These are phyloP conservation scores for Claviceps cyperi DNA, from an alignment of 2,329 filamentous ascomycete genomes.

Conservation along the genomic window DNA sequence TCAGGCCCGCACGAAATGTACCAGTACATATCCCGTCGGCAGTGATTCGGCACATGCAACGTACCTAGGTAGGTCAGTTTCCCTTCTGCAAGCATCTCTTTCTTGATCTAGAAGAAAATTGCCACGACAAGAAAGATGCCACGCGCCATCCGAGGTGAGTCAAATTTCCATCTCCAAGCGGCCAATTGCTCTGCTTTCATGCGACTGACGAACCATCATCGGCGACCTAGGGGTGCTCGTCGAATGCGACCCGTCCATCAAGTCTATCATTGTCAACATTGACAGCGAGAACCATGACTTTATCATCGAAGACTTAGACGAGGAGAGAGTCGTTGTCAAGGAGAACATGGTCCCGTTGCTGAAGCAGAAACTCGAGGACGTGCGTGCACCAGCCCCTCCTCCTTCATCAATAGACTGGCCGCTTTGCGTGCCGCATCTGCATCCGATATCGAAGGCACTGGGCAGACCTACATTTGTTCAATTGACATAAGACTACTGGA, in stretches of 20 bases:
- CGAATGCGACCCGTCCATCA: slow-evolving; percentile 76
- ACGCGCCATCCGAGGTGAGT: slow-evolving; percentile 39
- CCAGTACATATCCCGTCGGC: too few relatives aligned
- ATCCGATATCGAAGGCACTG: too few relatives aligned
- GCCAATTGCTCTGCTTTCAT: neutral
- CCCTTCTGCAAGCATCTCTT: too few relatives aligned
- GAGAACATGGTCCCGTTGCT: slow-evolving; percentile 55
- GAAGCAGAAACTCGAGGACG: slow-evolving; percentile 55
- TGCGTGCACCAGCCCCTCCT: slow-evolving; percentile 20
- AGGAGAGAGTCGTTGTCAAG: slow-evolving; percentile 61
- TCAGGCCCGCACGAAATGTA: too few relatives aligned
- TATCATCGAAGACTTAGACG: slow-evolving; percentile 69
- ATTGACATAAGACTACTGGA: neutral
- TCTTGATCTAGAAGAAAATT: too few relatives aligned
- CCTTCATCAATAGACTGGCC: too few relatives aligned
- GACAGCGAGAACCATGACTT: slow-evolving; percentile 56
- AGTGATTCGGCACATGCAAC: too few relatives aligned
- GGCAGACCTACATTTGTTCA: too few relatives aligned
- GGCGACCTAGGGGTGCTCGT: slow-evolving; percentile 49
- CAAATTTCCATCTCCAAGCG: neutral
- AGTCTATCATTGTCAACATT: slow-evolving; percentile 69
- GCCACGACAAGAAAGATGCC: slow-evolving; percentile 27
- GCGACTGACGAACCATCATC: slow-evolving; percentile 2
- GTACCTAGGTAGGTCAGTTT: too few relatives aligned
- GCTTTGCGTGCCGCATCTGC: too few relatives aligned